Conservation (phyloP, 257 asterid genomes). For the Euphrasia confusa region DNA sequence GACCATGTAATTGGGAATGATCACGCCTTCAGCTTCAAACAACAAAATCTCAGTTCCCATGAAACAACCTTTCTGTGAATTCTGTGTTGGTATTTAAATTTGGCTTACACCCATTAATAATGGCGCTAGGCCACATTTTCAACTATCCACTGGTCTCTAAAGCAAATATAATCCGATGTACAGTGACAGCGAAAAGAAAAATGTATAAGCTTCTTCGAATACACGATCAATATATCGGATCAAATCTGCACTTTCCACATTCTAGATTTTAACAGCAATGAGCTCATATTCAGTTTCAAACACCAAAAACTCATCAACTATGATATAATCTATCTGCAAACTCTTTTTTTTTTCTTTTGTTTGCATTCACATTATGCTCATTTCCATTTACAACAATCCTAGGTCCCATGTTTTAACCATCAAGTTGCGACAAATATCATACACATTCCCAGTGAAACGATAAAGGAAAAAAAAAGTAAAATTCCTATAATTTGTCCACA, state of each 20-base stretch:
- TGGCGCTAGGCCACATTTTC: neutral
- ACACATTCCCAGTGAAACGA: neutral
- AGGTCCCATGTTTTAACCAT: conserved; percentile 10
- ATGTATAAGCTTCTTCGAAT: too few relatives aligned
- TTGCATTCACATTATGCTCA: conserved; percentile 12
- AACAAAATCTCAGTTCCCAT: too few relatives aligned
- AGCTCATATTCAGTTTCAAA: conserved; percentile 20
- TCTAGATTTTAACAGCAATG: conserved; percentile 6
- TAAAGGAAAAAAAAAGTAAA: neutral
- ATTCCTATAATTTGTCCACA: neutral
- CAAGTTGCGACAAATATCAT: neutral
- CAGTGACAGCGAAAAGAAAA: too few relatives aligned
- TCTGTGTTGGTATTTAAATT: neutral
- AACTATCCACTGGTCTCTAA: conserved; percentile 15
- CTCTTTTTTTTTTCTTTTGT: conserved; percentile 8
- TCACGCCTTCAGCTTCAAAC: too few relatives aligned
- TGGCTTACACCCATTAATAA: conserved; percentile 7
- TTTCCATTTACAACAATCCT: neutral
- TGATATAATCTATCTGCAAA: conserved; percentile 1
- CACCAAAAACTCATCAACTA: neutral
- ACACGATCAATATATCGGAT: too few relatives aligned
- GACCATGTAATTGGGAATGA: too few relatives aligned
- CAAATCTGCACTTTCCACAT: neutral
- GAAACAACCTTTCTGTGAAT: too few relatives aligned
- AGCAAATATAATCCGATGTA: neutral